Percentiles rank a stretch among this genome's conserved stretches.
Evolutionary conservation across 495 filamentous ascomycete genomes (phyloP).

Genomic region (Cairneyella variabilis): DNA sequence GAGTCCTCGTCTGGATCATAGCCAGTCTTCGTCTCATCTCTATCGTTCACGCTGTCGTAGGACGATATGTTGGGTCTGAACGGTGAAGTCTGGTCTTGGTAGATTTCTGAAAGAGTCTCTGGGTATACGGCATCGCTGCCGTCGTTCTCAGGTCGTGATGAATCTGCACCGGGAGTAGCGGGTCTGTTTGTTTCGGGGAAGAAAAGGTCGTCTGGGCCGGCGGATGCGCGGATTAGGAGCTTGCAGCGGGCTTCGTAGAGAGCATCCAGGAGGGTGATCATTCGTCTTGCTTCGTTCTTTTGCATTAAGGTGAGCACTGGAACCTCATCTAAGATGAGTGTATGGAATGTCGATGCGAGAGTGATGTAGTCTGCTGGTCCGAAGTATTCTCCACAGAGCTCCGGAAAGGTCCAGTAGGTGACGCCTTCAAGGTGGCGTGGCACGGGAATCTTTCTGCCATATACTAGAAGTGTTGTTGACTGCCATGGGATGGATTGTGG

Average conservation of each 20-base stretch:
- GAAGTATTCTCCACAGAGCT: conserved; percentile 51
- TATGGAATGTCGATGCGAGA: conserved; percentile 65
- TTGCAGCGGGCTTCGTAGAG: conserved; percentile 69
- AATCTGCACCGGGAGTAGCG: conserved; percentile 5
- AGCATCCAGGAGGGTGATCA: conserved; percentile 70
- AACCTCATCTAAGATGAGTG: conserved; percentile 57
- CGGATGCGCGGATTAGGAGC: conserved; percentile 51
- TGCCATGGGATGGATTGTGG: conserved; percentile 37
- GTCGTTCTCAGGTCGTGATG: conserved; percentile 14
- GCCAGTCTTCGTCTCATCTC: conserved; percentile 31
- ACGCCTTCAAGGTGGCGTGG: conserved; percentile 44
- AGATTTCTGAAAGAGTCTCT: conserved; percentile 66
- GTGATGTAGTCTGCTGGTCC: conserved; percentile 73
- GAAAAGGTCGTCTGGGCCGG: conserved; percentile 62
- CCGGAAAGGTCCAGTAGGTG: conserved; percentile 53
- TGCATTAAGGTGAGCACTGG: conserved; percentile 52
- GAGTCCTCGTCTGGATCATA: conserved; percentile 42
- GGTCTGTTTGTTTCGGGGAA: conserved; percentile 50
- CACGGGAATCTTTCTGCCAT: conserved; percentile 53
- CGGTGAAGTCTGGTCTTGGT: conserved; percentile 63
- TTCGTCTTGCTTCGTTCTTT: conserved; percentile 68
- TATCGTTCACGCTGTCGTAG: conserved; percentile 28
- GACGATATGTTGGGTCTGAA: conserved; percentile 69
- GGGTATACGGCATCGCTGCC: conserved; percentile 53
- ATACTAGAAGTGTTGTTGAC: conserved; percentile 47